These are phyloP conservation scores for Whalleya microplaca DNA, from an alignment of 2,329 filamentous ascomycete species.

Conservation along the genomic window DNA sequence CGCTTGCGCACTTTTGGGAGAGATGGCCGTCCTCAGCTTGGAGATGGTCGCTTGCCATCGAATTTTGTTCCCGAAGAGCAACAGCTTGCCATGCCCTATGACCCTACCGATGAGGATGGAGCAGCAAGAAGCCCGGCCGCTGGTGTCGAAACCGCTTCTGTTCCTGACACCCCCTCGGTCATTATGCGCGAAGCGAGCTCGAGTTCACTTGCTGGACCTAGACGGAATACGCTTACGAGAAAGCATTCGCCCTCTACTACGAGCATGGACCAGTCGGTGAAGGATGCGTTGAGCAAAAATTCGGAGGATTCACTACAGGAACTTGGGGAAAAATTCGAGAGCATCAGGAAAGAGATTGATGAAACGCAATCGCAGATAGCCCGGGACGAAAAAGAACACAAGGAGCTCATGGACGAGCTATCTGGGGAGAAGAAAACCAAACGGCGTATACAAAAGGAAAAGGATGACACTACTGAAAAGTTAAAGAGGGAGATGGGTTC, in stretches of 20 bases:
- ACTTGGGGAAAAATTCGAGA: conserved; percentile 80
- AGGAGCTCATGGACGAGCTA: conserved; percentile 67
- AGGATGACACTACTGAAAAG: conserved; percentile 86
- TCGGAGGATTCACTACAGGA: conserved; percentile 72
- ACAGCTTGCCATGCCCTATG: conserved; percentile 42
- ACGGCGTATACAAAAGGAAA: conserved; percentile 78
- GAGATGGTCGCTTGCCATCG: conserved; percentile 58
- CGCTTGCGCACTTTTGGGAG: conserved; percentile 76
- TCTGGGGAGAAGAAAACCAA: conserved; percentile 80
- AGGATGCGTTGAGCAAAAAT: conserved; percentile 52
- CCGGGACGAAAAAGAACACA: conserved; percentile 73
- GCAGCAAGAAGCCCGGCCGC: conserved; percentile 55
- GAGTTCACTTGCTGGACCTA: conserved; percentile 40
- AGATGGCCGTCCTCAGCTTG: conserved; percentile 65
- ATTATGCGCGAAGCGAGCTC: conserved; percentile 68
- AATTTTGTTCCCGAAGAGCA: conserved; percentile 59
- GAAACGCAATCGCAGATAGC: conserved; percentile 71
- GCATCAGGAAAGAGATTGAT: conserved; percentile 80
- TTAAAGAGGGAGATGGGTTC: conserved; percentile 79
- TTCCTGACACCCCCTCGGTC: conserved; percentile 62
- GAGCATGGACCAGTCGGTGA: conserved; percentile 55
- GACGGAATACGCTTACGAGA: conserved; percentile 72
- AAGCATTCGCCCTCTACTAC: conserved; percentile 75
- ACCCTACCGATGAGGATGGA: conserved; percentile 55
- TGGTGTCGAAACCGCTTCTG: conserved; percentile 62